Conservation (phyloP, 441 rosid species). For the Corymbia calophylla region DNA sequence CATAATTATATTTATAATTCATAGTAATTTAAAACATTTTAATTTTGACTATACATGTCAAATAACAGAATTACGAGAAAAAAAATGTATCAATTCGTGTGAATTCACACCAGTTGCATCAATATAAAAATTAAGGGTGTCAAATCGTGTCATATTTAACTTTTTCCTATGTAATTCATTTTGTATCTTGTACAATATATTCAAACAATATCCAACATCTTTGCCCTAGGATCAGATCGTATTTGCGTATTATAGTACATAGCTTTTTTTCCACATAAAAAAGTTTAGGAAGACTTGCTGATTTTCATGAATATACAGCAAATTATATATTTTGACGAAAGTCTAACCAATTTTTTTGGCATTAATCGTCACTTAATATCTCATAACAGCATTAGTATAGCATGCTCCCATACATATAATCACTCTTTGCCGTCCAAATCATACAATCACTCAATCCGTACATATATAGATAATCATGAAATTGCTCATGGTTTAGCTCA, state of each 20-base stretch:
- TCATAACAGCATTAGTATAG: neutral
- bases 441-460: neutral
- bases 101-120: too few relatives aligned
- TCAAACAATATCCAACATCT: too few relatives aligned
- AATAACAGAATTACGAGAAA: neutral
- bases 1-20: too few relatives aligned
- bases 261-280: neutral
- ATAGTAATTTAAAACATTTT: neutral
- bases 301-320: accelerated
- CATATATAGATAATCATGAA: too few relatives aligned
- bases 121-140: neutral
- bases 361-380: neutral
- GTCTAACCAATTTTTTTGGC: neutral
- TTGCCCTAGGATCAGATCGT: too few relatives aligned
- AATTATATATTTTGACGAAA: neutral
- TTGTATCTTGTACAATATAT: too few relatives aligned
- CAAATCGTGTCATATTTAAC: accelerated
- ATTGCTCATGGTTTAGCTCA: too few relatives aligned
- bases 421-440: neutral
- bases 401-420: neutral
- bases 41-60: neutral
- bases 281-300: neutral
- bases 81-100: too few relatives aligned
- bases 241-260: too few relatives aligned
- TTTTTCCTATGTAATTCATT: accelerated